A percentile compares a stretch with the other conserved stretches of the same genome.
These are phyloP conservation scores for Cunninghamia lanceolata DNA, from an alignment of 75 land plant species.

Conservation along the genomic window DNA sequence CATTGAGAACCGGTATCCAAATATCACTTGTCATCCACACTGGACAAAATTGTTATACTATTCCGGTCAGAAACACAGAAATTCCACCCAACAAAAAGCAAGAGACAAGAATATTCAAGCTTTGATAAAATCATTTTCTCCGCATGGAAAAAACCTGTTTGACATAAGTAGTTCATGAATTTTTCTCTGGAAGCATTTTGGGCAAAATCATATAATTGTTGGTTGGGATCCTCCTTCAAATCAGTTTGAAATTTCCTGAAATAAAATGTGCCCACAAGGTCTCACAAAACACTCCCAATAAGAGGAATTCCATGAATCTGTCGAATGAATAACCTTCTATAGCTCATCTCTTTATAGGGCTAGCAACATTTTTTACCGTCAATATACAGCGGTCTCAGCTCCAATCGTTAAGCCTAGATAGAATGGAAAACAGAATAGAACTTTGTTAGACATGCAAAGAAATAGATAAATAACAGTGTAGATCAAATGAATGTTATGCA, in stretches of 20 bases:
- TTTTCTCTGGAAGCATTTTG: not conserved
- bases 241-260: not conserved
- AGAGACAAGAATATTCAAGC: not conserved
- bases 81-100: not conserved
- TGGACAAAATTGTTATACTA: not conserved
- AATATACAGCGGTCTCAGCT: not conserved
- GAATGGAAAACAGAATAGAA: not conserved
- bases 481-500: not conserved
- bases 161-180: not conserved
- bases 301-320: not conserved
- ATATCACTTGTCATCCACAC: too few species aligned
- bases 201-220: not conserved
- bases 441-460: not conserved
- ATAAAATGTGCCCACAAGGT: not conserved
- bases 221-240: not conserved
- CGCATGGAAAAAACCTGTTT: not conserved
- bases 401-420: not conserved
- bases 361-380: not conserved
- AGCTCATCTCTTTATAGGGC: not conserved
- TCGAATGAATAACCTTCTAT: not conserved
- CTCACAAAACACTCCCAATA: not conserved
- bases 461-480: not conserved
- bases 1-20: not conserved
- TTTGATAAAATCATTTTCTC: not conserved
- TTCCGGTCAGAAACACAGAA: not conserved